These are phyloP conservation scores for Epichloe sibirici DNA, from an alignment of 2,329 filamentous ascomycete species.

Conservation along the genomic window DNA sequence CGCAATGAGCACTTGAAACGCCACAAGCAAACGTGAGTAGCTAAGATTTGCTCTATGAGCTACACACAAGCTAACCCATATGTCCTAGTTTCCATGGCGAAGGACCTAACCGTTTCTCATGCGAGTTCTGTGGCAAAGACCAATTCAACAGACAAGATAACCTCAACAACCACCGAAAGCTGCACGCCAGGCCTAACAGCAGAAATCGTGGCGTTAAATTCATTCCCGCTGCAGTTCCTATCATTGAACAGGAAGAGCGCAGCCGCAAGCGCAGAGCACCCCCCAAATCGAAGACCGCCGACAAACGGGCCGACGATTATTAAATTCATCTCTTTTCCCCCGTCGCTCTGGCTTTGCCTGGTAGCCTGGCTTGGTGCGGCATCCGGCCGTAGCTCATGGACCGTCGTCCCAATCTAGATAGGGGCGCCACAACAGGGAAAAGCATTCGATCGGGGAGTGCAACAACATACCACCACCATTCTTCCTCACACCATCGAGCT, in stretches of 20 bases:
- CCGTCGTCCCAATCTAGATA: not conserved
- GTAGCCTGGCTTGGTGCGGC: too few relatives aligned
- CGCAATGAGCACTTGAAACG: slow-evolving; percentile 44
- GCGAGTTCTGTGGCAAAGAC: slow-evolving; percentile 30
- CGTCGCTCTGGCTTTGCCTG: not conserved
- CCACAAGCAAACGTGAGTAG: slow-evolving; percentile 37
- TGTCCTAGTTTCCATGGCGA: slow-evolving; percentile 24
- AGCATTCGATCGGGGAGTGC: not conserved
- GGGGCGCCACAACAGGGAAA: not conserved
- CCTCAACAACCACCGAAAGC: slow-evolving; percentile 30
- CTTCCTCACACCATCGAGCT: not conserved
- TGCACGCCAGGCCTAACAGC: slow-evolving; percentile 27
- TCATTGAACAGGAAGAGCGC: slow-evolving; percentile 29
- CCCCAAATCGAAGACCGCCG: slow-evolving; percentile 23
- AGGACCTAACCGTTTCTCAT: slow-evolving; percentile 26
- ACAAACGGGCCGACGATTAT: slow-evolving; percentile 20
- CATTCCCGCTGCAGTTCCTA: slow-evolving; percentile 26
- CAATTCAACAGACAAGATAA: slow-evolving; percentile 30
- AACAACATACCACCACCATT: not conserved
- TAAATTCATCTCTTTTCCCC: slow-evolving; percentile 9
- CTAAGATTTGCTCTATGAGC: not conserved
- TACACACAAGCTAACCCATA: not conserved
- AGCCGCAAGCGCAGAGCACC: slow-evolving; percentile 27
- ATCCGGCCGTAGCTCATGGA: not conserved
- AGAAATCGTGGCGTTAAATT: slow-evolving; percentile 28